Percentiles rank a stretch among this genome's conserved stretches.
These are phyloP conservation scores for Botrytis medusae DNA, from an alignment of 2,329 filamentous ascomycete species.

Conservation along the genomic window DNA sequence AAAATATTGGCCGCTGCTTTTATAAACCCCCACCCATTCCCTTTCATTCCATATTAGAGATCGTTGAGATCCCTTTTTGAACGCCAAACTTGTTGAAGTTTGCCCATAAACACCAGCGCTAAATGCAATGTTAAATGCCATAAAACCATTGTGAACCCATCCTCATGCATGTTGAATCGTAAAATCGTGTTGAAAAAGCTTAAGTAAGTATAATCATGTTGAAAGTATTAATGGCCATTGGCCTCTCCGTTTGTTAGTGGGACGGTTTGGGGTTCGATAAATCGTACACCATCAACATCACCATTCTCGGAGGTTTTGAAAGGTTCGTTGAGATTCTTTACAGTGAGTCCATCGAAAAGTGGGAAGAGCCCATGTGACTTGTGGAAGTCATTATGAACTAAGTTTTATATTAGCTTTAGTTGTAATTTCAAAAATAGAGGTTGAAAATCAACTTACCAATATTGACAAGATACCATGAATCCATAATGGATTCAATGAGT, in stretches of 20 bases:
- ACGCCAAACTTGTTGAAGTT: slow-evolving; percentile 42
- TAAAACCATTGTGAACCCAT: slow-evolving; percentile 22
- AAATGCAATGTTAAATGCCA: slow-evolving; percentile 37
- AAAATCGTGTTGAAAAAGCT: slow-evolving; percentile 30
- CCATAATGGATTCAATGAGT: slow-evolving; percentile 80
- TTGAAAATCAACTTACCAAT: slow-evolving; percentile 64
- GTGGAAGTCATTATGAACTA: slow-evolving; percentile 98
- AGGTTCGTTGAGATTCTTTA: slow-evolving; percentile 60
- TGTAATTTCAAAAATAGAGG: not conserved
- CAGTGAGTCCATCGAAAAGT: slow-evolving; percentile 75
- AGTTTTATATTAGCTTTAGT: slow-evolving; percentile 25
- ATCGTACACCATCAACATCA: slow-evolving; percentile 25
- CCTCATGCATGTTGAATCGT: slow-evolving; percentile 39
- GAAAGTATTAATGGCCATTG: slow-evolving; percentile 21
- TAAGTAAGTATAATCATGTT: slow-evolving; percentile 30
- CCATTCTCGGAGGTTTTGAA: slow-evolving; percentile 31
- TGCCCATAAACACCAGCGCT: slow-evolving; percentile 38
- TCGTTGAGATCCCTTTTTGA: slow-evolving; percentile 38
- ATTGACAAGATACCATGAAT: slow-evolving; percentile 91
- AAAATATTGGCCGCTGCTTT: slow-evolving; percentile 13
- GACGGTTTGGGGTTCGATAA: slow-evolving; percentile 26
- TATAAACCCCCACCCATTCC: slow-evolving; percentile 16
- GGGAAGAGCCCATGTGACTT: slow-evolving; percentile 77
- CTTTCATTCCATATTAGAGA: slow-evolving; percentile 21
- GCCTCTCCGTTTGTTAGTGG: slow-evolving; percentile 31